Evolutionary conservation across 306 rosid genomes (phyloP).

Genomic region (Vigna mungo): DNA sequence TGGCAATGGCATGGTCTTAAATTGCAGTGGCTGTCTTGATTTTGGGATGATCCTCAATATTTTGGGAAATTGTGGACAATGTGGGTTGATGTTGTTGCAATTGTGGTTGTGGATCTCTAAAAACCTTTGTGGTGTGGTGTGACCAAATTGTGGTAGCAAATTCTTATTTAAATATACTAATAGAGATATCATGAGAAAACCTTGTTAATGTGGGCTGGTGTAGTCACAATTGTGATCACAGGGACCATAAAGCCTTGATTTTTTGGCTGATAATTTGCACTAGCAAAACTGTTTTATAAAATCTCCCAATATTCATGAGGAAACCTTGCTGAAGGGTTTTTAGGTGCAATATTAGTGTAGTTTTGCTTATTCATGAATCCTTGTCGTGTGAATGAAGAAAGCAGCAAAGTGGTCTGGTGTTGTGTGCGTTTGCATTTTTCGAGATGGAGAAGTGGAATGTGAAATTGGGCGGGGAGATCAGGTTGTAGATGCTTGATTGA

Average conservation of each 20-base stretch:
- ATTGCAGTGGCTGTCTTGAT: neutral
- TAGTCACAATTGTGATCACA: neutral
- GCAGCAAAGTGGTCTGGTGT: neutral
- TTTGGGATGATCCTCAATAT: neutral
- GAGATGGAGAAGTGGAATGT: neutral
- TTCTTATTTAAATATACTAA: neutral
- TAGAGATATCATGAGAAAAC: neutral
- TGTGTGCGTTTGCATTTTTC: constrained; percentile 12
- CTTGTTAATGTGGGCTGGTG: neutral
- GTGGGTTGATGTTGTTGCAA: neutral
- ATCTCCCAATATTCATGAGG: neutral
- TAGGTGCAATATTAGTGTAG: neutral
- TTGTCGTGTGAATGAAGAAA: neutral
- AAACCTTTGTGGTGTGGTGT: neutral
- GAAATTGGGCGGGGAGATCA: constrained; percentile 6
- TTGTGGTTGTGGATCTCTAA: neutral
- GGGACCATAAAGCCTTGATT: neutral
- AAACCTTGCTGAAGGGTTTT: constrained; percentile 25
- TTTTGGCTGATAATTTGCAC: neutral
- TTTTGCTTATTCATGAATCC: neutral
- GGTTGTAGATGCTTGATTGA: constrained; percentile 1
- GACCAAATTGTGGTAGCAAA: neutral
- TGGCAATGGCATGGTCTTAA: neutral
- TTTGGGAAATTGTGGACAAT: neutral
- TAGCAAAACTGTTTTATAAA: neutral